These are phyloP conservation scores for Cyathus olla DNA, from an alignment of 1,284 basidiomycete genomes.

Conservation along the genomic window DNA sequence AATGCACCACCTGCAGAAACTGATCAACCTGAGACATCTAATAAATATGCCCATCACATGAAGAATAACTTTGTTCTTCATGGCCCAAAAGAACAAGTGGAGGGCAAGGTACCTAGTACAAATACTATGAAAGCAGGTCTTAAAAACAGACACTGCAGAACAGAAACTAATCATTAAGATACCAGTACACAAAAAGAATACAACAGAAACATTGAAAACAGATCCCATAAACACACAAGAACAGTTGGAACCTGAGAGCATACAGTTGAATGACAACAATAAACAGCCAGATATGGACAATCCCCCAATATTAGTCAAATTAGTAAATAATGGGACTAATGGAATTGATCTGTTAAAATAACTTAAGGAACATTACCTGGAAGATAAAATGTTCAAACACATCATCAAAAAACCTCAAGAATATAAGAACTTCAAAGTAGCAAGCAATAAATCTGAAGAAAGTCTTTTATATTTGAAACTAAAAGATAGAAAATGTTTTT, in stretches of 20 bases:
- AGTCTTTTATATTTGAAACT: conserved; percentile 17
- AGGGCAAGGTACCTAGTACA: conserved; percentile 14
- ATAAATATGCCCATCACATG: conserved; percentile 9
- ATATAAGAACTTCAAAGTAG: conserved; percentile 36
- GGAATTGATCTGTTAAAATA: conserved; percentile 14
- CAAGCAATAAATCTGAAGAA: too few relatives aligned
- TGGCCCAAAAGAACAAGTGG: conserved; percentile 18
- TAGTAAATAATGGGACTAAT: conserved; percentile 2
- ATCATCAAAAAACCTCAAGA: conserved; percentile 29
- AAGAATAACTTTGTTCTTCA: conserved; percentile 9
- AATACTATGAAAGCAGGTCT: too few relatives aligned
- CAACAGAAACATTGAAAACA: too few relatives aligned
- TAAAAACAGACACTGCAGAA: too few relatives aligned
- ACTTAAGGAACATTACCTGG: conserved; percentile 18
- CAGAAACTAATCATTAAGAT: too few relatives aligned
- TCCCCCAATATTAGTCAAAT: too few relatives aligned
- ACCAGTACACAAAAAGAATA: too few relatives aligned
- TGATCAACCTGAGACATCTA: conserved; percentile 8
- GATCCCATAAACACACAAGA: too few relatives aligned
- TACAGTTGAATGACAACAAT: too few relatives aligned
- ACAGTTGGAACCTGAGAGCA: too few relatives aligned
- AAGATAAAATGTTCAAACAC: conserved; percentile 30
- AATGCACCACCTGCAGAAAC: conserved; percentile 1
- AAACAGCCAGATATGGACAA: too few relatives aligned
- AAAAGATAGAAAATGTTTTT: conserved; percentile 39